Evolutionary conservation across 2,329 filamentous ascomycete species (phyloP).

Genomic region (Rutstroemia sp.): DNA sequence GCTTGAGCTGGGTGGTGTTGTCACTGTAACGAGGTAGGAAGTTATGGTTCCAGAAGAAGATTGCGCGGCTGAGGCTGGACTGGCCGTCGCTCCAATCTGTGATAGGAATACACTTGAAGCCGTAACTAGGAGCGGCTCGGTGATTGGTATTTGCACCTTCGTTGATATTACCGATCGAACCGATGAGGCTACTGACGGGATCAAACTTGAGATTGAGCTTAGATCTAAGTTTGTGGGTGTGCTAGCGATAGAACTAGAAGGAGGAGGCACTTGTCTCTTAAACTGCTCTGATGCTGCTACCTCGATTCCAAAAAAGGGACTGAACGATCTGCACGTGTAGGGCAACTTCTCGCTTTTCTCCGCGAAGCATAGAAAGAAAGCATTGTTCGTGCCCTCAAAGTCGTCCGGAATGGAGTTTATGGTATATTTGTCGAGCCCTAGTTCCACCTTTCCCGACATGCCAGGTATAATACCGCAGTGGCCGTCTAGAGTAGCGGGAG

Average conservation of each 20-base stretch:
- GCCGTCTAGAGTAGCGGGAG: no score
- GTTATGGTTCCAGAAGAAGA: background rate
- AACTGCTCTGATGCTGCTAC: background rate
- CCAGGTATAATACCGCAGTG: background rate
- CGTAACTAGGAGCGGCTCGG: background rate
- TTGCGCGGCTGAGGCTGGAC: background rate
- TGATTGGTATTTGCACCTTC: background rate
- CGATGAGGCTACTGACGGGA: background rate
- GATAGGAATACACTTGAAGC: background rate
- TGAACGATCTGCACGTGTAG: background rate
- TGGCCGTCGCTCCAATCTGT: no score
- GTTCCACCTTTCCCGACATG: background rate
- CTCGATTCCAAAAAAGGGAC: background rate
- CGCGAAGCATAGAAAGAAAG: background rate
- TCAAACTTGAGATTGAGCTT: background rate
- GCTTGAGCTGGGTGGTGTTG: background rate
- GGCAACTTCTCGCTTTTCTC: accelerated
- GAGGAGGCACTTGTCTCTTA: background rate
- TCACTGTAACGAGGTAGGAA: background rate
- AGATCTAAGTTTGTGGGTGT: no score
- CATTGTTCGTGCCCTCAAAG: background rate
- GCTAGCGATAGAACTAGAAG: no score
- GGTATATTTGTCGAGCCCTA: background rate
- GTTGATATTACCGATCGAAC: background rate
- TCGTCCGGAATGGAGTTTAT: background rate